Base-by-base conservation (phyloP, 441 rosid species). In the Populus hybrid region DNA sequence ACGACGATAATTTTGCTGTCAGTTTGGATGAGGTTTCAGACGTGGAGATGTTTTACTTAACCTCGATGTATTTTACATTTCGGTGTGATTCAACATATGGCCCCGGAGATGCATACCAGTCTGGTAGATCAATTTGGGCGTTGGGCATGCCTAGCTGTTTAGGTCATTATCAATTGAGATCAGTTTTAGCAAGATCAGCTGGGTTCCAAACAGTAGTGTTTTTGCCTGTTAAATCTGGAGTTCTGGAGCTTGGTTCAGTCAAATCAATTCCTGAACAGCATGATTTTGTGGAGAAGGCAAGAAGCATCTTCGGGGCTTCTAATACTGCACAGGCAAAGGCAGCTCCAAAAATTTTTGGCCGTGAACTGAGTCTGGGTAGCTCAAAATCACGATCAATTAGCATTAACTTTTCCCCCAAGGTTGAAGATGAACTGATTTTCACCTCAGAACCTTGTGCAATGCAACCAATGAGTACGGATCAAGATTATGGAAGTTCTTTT, bases 41-140 rank as follows among this genome's bases (percentile, higher is more conserved):
- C 74, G 88, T 96, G 3, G 98, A 91, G 81, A 92, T 94, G 97
- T 91, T 96, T 87, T 96, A 91, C 70, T 84, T 94, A 71, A 88
- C 89, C 38, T 96, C 98, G 6, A 93, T 94, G 98, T 92, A 93
- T 72, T 94, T 91, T 78, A 88, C 92, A n/a, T 94, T 96, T 70
- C 79, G 69, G 16, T 85, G 84, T 77, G 89, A 84, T 85, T 88
- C 95, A 5, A 72, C 80, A 14, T 89, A 87, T 32, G 80, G 90
- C 24, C 93, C 95, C 14, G 91, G 92, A 10, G 93, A 88, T 75
- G 87, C 94, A 6, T 84, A 86, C 40, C 78, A 84, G 59, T 85
- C 83, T 53, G 86, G 94, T 8, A 79, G 75, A 28, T 83, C 89
- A 32, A 82, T 92, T 32, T 95, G 99, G 99, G 80, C 85, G 36